phyloP scores from a whole-genome alignment of 106 monocot genomes.

The Alisma plantagoaquatica region DNA sequence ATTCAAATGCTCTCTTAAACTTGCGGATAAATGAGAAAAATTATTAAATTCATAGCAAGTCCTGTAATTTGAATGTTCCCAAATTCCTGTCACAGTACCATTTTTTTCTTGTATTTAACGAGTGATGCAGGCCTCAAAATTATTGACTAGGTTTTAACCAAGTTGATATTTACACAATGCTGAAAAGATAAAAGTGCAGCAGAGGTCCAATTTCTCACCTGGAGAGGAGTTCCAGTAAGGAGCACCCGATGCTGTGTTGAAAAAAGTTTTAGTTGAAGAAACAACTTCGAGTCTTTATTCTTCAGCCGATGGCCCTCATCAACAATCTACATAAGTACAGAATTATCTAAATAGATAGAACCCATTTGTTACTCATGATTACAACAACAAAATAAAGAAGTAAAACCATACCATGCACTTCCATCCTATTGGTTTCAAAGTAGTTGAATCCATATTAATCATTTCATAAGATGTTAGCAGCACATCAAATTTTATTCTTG shows the following conservation, averaged over 20 bases:
- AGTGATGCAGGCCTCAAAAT: no score
- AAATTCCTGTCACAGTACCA: no score
- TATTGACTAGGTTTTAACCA: no score
- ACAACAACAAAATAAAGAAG: constrained; percentile 4
- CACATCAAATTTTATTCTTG: constrained; percentile 86
- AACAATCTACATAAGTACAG: constrained; percentile 44
- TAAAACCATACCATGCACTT: constrained; percentile 64
- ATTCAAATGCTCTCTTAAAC: no score
- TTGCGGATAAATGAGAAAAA: no score
- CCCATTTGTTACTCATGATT: not conserved
- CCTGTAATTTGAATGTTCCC: no score
- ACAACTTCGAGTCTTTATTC: constrained; percentile 98
- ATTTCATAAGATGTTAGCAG: constrained; percentile 98
- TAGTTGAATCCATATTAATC: constrained; percentile 86
- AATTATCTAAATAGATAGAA: not conserved
- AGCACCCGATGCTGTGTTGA: constrained; percentile 86
- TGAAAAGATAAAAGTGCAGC: no score
- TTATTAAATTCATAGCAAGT: no score
- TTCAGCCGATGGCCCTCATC: constrained; percentile 98
- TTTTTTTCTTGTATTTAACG: no score
- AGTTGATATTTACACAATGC: no score
- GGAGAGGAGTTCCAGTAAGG: constrained; percentile 95
- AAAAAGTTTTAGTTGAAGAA: constrained; percentile 81
- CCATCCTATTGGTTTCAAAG: constrained; percentile 78
- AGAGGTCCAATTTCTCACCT: no score